Conservation (phyloP, 306 rosid species). For the Rosa chinensis region DNA sequence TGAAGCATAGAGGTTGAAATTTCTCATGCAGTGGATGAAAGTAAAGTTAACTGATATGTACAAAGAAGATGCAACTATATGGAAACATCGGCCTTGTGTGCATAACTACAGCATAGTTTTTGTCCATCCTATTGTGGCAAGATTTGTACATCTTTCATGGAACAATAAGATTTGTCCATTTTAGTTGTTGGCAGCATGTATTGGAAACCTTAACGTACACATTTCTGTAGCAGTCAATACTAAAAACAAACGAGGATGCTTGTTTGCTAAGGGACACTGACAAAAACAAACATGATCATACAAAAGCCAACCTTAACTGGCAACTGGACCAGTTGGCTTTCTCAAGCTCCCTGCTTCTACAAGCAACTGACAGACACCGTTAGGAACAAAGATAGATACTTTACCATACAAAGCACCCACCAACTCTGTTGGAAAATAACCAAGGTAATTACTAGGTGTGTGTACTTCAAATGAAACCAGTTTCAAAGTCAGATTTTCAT, state of each 20-base stretch:
- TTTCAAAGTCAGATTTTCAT: too few relatives aligned
- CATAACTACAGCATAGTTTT: not conserved
- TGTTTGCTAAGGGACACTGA: not conserved
- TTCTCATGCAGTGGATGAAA: not conserved
- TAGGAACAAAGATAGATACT: not conserved
- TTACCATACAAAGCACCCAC: not conserved
- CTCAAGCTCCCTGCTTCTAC: constrained; percentile 1
- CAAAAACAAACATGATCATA: not conserved
- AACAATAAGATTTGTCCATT: not conserved
- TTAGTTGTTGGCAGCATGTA: not conserved
- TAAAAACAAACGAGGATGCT: not conserved
- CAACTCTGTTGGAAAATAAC: not conserved
- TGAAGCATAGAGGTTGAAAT: constrained; percentile 36
- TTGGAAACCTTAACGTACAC: not conserved
- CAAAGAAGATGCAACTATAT: not conserved
- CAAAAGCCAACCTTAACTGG: not conserved
- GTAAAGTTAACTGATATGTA: not conserved
- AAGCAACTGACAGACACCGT: not conserved
- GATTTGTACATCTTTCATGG: not conserved
- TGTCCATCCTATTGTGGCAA: not conserved
- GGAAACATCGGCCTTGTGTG: not conserved
- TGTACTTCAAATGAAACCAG: not conserved
- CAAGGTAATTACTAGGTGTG: not conserved
- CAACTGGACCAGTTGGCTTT: not conserved
- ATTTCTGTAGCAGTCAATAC: not conserved